Evolutionary conservation across 805 yeast genomes (phyloP).

Genomic region (Clavispora vitiphila): DNA sequence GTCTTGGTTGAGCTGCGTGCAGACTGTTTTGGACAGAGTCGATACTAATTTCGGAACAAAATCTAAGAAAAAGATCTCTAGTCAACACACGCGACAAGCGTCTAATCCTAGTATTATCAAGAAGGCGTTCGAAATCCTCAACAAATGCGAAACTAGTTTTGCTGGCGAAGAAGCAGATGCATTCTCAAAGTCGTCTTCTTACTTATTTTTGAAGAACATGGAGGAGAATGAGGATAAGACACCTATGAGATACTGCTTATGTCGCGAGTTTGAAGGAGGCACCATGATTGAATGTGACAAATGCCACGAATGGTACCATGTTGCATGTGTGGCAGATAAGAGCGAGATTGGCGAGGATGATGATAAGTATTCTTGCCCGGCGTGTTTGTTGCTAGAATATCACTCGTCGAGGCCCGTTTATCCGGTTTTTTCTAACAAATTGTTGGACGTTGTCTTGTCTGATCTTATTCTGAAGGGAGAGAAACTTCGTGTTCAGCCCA

Average conservation of each 20-base stretch:
- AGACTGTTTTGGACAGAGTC: slow-evolving; percentile 11
- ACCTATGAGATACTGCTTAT: slow-evolving; percentile 46
- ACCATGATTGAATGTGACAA: slow-evolving; percentile 67
- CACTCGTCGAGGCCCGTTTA: not conserved
- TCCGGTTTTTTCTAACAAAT: not conserved
- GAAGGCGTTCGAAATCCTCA: slow-evolving; percentile 15
- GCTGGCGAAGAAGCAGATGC: slow-evolving; percentile 21
- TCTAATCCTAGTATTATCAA: slow-evolving; percentile 17
- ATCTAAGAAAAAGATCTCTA: slow-evolving; percentile 13
- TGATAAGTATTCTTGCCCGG: slow-evolving; percentile 14
- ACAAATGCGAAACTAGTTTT: slow-evolving; percentile 23
- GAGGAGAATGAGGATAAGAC: slow-evolving; percentile 5
- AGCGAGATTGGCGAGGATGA: slow-evolving; percentile 11
- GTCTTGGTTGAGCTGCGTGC: slow-evolving; percentile 18
- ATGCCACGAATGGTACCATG: slow-evolving; percentile 72
- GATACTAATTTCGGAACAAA: slow-evolving; percentile 11
- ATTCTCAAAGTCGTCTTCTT: slow-evolving; percentile 24
- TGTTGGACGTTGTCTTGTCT: not conserved
- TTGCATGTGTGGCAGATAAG: slow-evolving; percentile 40
- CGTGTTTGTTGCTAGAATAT: slow-evolving; percentile 5
- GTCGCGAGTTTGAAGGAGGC: slow-evolving; percentile 56
- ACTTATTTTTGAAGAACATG: slow-evolving; percentile 7
- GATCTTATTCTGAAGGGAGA: not conserved
- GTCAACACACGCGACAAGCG: slow-evolving; percentile 11
- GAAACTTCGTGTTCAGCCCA: slow-evolving; percentile 1